A percentile compares a stretch with the other conserved stretches of the same genome.
Evolutionary conservation across 306 rosid genomes (phyloP).

Genomic region (Vigna hirtella): DNA sequence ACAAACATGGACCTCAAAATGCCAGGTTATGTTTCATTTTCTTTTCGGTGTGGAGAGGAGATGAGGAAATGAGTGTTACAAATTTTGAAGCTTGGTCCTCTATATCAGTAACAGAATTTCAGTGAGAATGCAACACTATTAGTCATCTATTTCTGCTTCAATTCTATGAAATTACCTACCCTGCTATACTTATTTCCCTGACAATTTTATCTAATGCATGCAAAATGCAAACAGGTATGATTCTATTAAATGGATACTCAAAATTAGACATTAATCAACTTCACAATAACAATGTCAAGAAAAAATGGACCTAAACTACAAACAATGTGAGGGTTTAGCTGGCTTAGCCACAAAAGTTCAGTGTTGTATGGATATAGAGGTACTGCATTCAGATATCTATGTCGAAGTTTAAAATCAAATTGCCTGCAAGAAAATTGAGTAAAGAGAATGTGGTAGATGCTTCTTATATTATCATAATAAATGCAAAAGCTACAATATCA

Average conservation of each 20-base stretch:
- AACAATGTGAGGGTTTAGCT: not conserved
- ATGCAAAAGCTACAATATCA: not conserved
- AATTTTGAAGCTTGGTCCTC: too few species aligned
- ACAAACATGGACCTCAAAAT: too few species aligned
- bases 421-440: conserved; percentile 9
- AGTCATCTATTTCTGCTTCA: not conserved
- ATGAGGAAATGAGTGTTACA: too few species aligned
- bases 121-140: not conserved
- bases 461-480: conserved; percentile 22
- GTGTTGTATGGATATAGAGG: not conserved
- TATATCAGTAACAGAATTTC: conserved; percentile 12
- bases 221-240: conserved; percentile 5
- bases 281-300: not conserved
- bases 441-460: conserved; percentile 2
- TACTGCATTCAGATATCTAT: not conserved
- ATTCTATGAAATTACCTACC: not conserved
- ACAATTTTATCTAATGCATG: not conserved
- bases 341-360: not conserved
- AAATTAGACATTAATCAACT: not conserved
- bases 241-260: not conserved
- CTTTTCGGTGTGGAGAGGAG: too few species aligned
- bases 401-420: conserved; percentile 12
- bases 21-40: too few species aligned
- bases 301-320: not conserved
- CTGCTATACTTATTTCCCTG: not conserved